A percentile compares a stretch with the other conserved stretches of the same genome.
Conservation (phyloP, 2,329 filamentous ascomycete species). For the Diaporthe australafricana region DNA sequence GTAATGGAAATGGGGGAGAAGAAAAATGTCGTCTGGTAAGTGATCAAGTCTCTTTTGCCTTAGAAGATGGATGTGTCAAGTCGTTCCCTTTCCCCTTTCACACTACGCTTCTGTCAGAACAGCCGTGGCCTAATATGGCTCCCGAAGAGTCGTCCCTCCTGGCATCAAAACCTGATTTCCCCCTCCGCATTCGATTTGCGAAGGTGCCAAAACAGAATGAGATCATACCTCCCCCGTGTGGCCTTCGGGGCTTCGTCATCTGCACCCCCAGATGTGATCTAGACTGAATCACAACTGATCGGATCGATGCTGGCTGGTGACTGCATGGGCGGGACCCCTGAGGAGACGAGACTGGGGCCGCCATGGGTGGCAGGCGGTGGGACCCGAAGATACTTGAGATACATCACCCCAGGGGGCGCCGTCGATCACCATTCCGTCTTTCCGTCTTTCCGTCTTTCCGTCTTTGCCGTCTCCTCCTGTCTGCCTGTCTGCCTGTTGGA, state of each 20-base stretch:
- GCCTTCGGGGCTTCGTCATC: conserved; percentile 29
- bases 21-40: background rate
- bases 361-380: background rate
- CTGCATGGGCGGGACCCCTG: conserved; percentile 30
- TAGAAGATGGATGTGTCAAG: conserved; percentile 2
- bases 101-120: background rate
- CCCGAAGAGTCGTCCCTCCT: background rate
- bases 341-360: conserved; percentile 19
- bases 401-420: conserved; percentile 28
- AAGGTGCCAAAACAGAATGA: conserved; percentile 31
- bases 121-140: conserved; percentile 19
- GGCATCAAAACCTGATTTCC: conserved; percentile 36
- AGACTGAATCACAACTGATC: conserved; percentile 19
- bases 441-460: conserved; percentile 1
- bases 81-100: background rate
- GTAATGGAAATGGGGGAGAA: conserved; percentile 1
- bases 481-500: background rate
- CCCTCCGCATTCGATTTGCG: background rate
- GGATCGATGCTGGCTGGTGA: conserved; percentile 32
- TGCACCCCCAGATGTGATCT: conserved; percentile 26
- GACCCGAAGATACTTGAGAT: conserved; percentile 33
- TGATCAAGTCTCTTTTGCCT: conserved; percentile 11
- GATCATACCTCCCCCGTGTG: conserved; percentile 34
- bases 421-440: conserved; percentile 20
- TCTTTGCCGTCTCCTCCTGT: background rate